phyloP scores from a whole-genome alignment of 805 yeast species.

The Hagleromyces aurorensis region DNA sequence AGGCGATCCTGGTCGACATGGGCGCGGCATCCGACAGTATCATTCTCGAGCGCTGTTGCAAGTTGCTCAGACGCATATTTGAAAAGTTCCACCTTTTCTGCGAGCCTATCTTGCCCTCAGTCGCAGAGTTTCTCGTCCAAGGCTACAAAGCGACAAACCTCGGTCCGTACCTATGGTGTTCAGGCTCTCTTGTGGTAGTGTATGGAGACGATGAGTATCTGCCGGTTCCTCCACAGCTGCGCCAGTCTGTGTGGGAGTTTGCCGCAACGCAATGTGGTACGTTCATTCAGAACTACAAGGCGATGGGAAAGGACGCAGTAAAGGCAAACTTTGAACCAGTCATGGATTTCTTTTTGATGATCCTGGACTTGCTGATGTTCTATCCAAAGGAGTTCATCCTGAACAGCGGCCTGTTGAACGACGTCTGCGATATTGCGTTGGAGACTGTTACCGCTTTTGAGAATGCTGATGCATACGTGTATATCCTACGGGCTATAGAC shows the following conservation, averaged over 20 bases:
- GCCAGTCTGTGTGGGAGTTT: conserved; percentile 63
- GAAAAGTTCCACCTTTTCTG: conserved; percentile 36
- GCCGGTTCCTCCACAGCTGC: conserved; percentile 34
- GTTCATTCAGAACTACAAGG: conserved; percentile 42
- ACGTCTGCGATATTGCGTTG: conserved; percentile 52
- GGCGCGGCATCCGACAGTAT: conserved; percentile 18
- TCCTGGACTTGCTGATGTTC: conserved; percentile 68
- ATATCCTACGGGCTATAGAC: conserved; percentile 67
- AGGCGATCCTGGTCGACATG: conserved; percentile 17
- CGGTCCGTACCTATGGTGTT: conserved; percentile 87
- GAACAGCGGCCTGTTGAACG: conserved; percentile 37
- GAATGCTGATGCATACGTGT: conserved; percentile 62
- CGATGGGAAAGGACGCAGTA: conserved; percentile 14
- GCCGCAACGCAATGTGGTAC: conserved; percentile 55
- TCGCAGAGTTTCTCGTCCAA: conserved; percentile 57
- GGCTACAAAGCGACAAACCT: conserved; percentile 62
- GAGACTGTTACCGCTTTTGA: conserved; percentile 42
- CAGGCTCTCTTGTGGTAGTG: conserved; percentile 73
- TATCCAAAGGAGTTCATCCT: conserved; percentile 36
- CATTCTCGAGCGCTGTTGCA: conserved; percentile 62
- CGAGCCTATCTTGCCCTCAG: conserved; percentile 49
- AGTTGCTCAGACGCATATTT: conserved; percentile 56
- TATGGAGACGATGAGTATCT: conserved; percentile 46
- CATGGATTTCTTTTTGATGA: conserved; percentile 82
- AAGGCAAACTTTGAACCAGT: conserved; percentile 46